Conservation (phyloP, 768 basidiomycete genomes). For the Fistulinella prunicolor region DNA sequence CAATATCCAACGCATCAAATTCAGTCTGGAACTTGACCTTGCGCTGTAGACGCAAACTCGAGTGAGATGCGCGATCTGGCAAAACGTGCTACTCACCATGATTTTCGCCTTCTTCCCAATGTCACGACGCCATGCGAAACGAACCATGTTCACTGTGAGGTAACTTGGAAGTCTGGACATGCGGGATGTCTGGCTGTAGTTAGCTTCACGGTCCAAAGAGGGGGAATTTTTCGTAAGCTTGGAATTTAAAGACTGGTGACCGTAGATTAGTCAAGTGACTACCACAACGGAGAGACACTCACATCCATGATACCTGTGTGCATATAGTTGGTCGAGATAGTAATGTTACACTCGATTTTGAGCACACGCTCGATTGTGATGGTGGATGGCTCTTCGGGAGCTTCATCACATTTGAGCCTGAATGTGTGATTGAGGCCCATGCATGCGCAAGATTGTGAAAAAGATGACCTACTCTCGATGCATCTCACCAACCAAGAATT, state of each 20-base stretch:
- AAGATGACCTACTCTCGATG: slow-evolving; percentile 51
- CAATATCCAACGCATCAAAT: slow-evolving; percentile 81
- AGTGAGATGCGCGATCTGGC: neutral
- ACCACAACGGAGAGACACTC: slow-evolving; percentile 22
- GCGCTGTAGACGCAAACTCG: slow-evolving; percentile 42
- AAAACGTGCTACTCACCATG: slow-evolving; percentile 55
- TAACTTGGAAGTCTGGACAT: slow-evolving; percentile 82
- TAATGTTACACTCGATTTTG: slow-evolving; percentile 93
- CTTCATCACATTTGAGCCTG: slow-evolving; percentile 80
- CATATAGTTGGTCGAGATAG: slow-evolving; percentile 84
- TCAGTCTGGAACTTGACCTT: slow-evolving; percentile 93
- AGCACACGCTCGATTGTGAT: slow-evolving; percentile 67
- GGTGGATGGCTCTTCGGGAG: slow-evolving; percentile 70
- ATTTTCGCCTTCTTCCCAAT: slow-evolving; percentile 94
- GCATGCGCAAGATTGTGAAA: neutral
- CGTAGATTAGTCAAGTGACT: slow-evolving; percentile 3
- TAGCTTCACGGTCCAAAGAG: slow-evolving; percentile 72
- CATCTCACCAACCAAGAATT: slow-evolving; percentile 79
- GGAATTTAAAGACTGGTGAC: slow-evolving; percentile 74
- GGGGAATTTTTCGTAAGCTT: slow-evolving; percentile 84
- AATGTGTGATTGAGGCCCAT: slow-evolving; percentile 15
- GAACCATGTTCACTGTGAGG: slow-evolving; percentile 90
- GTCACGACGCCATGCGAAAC: slow-evolving; percentile 92
- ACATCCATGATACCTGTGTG: slow-evolving; percentile 80
- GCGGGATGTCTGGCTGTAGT: slow-evolving; percentile 78